Evolutionary conservation across 805 yeast genomes (phyloP), one percentile per base, ranked within the genome.

Genomic region (Torulaspora quercuum): DNA sequence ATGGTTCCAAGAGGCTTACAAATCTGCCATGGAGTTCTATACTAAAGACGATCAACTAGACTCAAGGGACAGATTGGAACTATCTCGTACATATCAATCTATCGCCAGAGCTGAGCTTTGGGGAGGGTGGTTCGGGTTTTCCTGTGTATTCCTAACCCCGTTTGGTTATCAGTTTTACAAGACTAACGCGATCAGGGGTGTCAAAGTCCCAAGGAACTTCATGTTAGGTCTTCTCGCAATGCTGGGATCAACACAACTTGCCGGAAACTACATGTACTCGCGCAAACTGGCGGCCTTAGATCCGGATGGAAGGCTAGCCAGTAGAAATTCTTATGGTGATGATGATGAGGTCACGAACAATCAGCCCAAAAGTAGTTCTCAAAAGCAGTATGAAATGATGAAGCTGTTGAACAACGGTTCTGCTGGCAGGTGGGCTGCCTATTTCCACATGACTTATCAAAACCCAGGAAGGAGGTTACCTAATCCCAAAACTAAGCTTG

Each of bases 401-500:
- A 39, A 50, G 9, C 37, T 64, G 14, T 40, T 68, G 12, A 52
- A 54, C 18, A 57, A 59, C 7, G 60, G 57, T 0, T 57, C 61
- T 27, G 53, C 69, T 4, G 49, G 66, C 1, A 61, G 53, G 50
- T 75, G 78, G 78, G 62, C 72, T 25, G 49, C 68, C 15, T 81
- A 81, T 54, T 80, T 73, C 53, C 61, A 66, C 31, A 57, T 67
- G 41, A 70, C 83, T 0, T 63, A 68, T 24, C 65, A 65, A 11
- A 73, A 80, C 46, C 77, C 80, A 0, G 67, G 65, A 13, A 66
- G 67, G 32, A 64, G 73, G 24, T 58, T 80, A 46, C 72, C 72
- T 37, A 81, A 80, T 49, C 88, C 88, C 5, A 61, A 69, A 48
- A 49, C 52, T 0, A 48, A 59, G 45, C 55, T 67, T 21, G 55